A percentile compares a stretch with the other conserved stretches of the same genome.
phyloP scores from a whole-genome alignment of 2,329 filamentous ascomycete genomes.

The Leptographium galeiforme region DNA sequence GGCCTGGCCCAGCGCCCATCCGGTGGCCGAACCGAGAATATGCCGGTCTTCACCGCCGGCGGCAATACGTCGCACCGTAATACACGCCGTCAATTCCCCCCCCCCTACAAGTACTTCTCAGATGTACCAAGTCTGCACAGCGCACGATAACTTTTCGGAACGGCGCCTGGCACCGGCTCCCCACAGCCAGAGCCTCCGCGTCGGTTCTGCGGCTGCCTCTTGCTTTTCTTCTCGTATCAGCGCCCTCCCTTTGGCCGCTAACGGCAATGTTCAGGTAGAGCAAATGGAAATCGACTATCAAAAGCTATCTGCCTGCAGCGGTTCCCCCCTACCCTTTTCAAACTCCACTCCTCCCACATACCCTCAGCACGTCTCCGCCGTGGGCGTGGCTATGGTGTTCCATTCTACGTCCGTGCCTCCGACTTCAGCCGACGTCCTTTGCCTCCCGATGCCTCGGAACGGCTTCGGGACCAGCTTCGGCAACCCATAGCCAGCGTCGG shows the following conservation, averaged over 20 bases:
- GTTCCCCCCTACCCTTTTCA: not conserved
- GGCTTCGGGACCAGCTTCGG: conserved; percentile 2
- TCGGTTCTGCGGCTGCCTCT: too few species aligned
- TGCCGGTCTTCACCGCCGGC: not conserved
- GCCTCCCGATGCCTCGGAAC: conserved; percentile 1
- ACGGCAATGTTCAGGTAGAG: not conserved
- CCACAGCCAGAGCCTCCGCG: not conserved
- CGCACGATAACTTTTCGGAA: conserved; percentile 1
- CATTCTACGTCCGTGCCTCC: not conserved
- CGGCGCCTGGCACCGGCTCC: not conserved
- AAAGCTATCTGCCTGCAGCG: not conserved
- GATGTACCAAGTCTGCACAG: too few species aligned
- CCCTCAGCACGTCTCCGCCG: not conserved
- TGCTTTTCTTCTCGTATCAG: not conserved
- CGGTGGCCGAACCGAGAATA: not conserved
- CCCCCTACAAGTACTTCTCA: not conserved
- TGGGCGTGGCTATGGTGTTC: not conserved
- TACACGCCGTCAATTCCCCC: too few species aligned
- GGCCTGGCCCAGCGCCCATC: not conserved
- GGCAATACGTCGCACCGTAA: too few species aligned
- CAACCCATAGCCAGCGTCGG: not conserved
- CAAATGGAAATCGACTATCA: not conserved
- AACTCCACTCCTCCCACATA: not conserved
- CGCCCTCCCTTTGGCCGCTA: conserved; percentile 1
- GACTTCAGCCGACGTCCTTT: conserved; percentile 2